Conservation (phyloP, 345 rosid genomes). For the Corchorus olitorius region DNA sequence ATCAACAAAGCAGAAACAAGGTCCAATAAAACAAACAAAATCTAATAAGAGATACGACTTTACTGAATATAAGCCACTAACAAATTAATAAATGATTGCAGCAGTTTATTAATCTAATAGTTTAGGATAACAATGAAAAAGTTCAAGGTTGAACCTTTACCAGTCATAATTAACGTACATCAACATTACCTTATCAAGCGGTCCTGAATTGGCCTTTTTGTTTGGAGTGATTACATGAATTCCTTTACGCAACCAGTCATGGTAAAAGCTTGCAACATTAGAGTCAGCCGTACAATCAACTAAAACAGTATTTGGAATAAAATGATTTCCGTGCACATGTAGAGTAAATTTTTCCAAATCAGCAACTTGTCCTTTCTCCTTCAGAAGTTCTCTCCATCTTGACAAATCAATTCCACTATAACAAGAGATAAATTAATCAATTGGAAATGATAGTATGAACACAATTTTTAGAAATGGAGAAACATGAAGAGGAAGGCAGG, state of each 20-base stretch:
- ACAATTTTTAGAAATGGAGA: slow-evolving; percentile 5
- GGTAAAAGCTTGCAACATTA: slow-evolving; percentile 67
- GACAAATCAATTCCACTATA: slow-evolving; percentile 83
- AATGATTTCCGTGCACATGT: slow-evolving; percentile 87
- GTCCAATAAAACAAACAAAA: slow-evolving; percentile 11
- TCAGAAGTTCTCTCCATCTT: slow-evolving; percentile 76
- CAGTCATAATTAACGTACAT: neutral
- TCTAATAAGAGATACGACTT: slow-evolving; percentile 4
- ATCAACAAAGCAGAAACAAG: slow-evolving; percentile 16
- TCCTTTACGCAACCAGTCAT: slow-evolving; percentile 89
- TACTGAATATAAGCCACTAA: slow-evolving; percentile 1
- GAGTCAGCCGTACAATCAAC: slow-evolving; percentile 99
- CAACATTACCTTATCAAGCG: slow-evolving; percentile 78
- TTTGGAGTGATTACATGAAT: slow-evolving; percentile 97
- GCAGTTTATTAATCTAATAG: neutral
- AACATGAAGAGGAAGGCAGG: neutral
- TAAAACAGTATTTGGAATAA: slow-evolving; percentile 89
- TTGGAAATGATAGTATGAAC: neutral
- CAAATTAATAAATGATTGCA: neutral
- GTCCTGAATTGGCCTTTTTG: slow-evolving; percentile 98
- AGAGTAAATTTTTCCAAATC: slow-evolving; percentile 75
- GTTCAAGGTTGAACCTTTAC: neutral
- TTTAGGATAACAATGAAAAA: neutral
- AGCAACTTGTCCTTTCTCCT: slow-evolving; percentile 71
- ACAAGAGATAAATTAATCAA: slow-evolving; percentile 24